These are phyloP conservation scores for Alternaria arborescens DNA, from an alignment of 2,329 filamentous ascomycete genomes.

Conservation along the genomic window DNA sequence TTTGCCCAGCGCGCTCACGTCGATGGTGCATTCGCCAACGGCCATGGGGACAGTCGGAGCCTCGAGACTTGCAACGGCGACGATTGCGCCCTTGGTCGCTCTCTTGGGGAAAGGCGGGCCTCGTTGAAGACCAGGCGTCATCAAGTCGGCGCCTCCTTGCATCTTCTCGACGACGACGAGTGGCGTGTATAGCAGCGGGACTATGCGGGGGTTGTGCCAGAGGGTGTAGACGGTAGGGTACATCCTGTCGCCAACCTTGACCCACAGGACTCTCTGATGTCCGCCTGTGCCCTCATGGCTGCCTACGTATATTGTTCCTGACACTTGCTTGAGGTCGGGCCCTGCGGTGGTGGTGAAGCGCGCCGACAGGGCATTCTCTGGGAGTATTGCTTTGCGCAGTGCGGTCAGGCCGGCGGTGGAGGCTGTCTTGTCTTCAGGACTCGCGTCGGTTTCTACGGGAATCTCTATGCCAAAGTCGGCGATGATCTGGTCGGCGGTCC, in stretches of 20 bases:
- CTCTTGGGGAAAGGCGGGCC: slow-evolving; percentile 69
- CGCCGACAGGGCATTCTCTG: slow-evolving; percentile 69
- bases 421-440: slow-evolving; percentile 55
- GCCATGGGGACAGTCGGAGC: slow-evolving; percentile 68
- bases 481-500: slow-evolving; percentile 73
- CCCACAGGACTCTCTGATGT: slow-evolving; percentile 70
- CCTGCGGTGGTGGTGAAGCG: slow-evolving; percentile 72
- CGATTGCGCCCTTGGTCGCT: slow-evolving; percentile 67
- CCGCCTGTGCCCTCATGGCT: slow-evolving; percentile 60
- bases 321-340: slow-evolving; percentile 67
- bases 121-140: slow-evolving; percentile 72
- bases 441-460: slow-evolving; percentile 47
- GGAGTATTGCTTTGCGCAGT: slow-evolving; percentile 67
- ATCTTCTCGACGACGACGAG: slow-evolving; percentile 69
- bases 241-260: slow-evolving; percentile 66
- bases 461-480: slow-evolving; percentile 65
- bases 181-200: slow-evolving; percentile 71
- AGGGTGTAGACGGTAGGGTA: slow-evolving; percentile 70
- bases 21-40: slow-evolving; percentile 71
- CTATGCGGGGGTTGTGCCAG: slow-evolving; percentile 68
- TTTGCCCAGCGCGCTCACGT: slow-evolving; percentile 63
- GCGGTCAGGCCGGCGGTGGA: slow-evolving; percentile 57
- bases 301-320: slow-evolving; percentile 71
- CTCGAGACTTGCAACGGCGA: slow-evolving; percentile 69
- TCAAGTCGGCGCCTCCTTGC: slow-evolving; percentile 70